Percentiles rank a stretch among this genome's conserved stretches.
These are phyloP conservation scores for Plasmodium gonderi DNA, from an alignment of 169 alveolate genomes.

Conservation along the genomic window DNA sequence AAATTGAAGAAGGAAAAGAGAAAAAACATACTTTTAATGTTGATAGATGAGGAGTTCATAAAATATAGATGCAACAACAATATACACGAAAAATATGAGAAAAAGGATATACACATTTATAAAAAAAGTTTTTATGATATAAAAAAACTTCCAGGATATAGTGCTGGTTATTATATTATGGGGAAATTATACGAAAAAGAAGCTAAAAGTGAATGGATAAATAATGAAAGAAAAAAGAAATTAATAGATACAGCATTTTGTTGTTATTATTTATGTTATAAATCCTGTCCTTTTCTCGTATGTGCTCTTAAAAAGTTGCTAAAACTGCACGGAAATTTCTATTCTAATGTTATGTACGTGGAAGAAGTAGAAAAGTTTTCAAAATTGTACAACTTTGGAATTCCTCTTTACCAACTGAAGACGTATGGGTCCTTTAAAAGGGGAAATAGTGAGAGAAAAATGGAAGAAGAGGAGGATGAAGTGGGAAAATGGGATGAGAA, in stretches of 20 bases:
- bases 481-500: background rate
- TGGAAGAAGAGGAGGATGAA: conserved; percentile 11
- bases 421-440: background rate
- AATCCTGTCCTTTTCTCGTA: conserved; percentile 48
- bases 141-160: conserved; percentile 46
- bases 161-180: conserved; percentile 54
- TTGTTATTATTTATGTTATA: conserved; percentile 62
- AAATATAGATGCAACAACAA: conserved; percentile 28
- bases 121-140: conserved; percentile 33
- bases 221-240: conserved; percentile 31
- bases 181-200: conserved; percentile 67
- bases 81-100: background rate
- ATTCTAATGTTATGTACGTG: conserved; percentile 21
- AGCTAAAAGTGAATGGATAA: conserved; percentile 46
- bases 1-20: conserved; percentile 56
- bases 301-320: conserved; percentile 38
- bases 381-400: conserved; percentile 38
- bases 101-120: conserved; percentile 38
- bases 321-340: conserved; percentile 33
- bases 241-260: conserved; percentile 56
- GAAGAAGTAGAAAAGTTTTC: conserved; percentile 52
- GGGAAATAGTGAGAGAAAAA: background rate
- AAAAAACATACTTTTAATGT: conserved; percentile 27
- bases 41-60: conserved; percentile 50
- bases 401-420: background rate